Evolutionary conservation across 73 alveolate species (phyloP), one percentile per base, ranked within the genome.

Genomic region (Breviolum minutum): DNA sequence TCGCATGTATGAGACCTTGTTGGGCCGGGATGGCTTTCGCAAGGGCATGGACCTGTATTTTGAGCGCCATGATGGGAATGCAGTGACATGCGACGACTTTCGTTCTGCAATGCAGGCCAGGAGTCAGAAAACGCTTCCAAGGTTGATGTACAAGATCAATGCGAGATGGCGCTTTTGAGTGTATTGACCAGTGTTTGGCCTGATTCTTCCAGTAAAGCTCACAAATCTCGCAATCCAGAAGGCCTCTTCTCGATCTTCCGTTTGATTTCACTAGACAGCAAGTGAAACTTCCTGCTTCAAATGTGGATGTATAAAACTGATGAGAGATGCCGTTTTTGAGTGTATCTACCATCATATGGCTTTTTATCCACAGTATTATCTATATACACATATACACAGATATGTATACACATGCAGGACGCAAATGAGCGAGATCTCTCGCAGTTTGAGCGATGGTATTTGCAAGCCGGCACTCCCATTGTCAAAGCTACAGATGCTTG

Each of bases 1-100:
- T 60, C 99, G 99, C 79, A 95, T 95, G 99, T 95, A 95, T 95
- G 95, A 83, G 95, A 95, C 99, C n/a, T 90, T 95, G 66, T 79
- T 95, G 79, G 95, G 99, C 68, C 88, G 87, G 40, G 87, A 64
- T 40, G 99, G 99, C 70, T 95, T 95, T 81, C 95, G 99, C 12
- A 95, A 95, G 89, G 97, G 97, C 29, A 94, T 80, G 99, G 99
- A 94, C 79, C 16, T 70, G 87, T 91, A 74, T 66, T 74, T 91
- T 40, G 95, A 74, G 79, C 87, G 88, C 66, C 97, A 91, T 26
- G 97, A 91, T 79, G 97, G 97, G 27, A 79, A 80, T 16, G 99
- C 99, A 60, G 99, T 94, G 94, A 64, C 99, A 29, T 94, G 99
- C 22, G 99, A 94, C 69, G 99, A 94, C 94, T 94, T 94, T 63